These are phyloP conservation scores for Penicillium goetzii DNA, from an alignment of 495 filamentous ascomycete species.

Conservation along the genomic window DNA sequence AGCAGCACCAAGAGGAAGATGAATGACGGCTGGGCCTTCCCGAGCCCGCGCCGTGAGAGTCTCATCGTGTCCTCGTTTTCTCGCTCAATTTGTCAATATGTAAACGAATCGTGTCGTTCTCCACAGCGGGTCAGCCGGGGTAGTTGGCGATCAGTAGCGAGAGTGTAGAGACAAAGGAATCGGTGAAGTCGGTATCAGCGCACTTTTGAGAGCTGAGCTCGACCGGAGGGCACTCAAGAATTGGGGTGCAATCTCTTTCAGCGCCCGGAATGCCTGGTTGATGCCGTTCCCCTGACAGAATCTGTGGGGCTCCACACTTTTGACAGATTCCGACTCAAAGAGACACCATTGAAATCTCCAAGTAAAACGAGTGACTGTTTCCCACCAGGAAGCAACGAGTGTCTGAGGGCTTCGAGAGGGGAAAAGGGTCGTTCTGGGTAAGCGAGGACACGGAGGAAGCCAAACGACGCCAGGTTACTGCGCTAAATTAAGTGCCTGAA, in stretches of 20 bases:
- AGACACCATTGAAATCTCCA: conserved; percentile 8
- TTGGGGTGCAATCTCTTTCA: not conserved
- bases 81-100: conserved; percentile 15
- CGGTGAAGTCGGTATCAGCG: not conserved
- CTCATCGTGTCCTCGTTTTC: conserved; percentile 25
- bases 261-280: not conserved
- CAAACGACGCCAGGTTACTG: conserved; percentile 24
- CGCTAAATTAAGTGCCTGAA: conserved; percentile 20
- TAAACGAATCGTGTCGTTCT: conserved; percentile 27
- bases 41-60: conserved; percentile 28
- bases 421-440: conserved; percentile 13
- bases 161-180: conserved; percentile 10
- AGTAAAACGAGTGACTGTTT: conserved; percentile 29
- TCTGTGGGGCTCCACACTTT: not conserved
- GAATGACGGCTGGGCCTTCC: conserved; percentile 31
- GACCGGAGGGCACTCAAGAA: not conserved
- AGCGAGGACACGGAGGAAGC: conserved; percentile 28
- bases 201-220: not conserved
- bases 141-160: conserved; percentile 24
- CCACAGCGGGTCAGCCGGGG: conserved; percentile 37
- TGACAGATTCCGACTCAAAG: conserved; percentile 5
- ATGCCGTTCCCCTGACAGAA: conserved; percentile 14
- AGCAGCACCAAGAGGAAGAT: conserved; percentile 31
- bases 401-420: conserved; percentile 6
- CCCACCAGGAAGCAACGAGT: conserved; percentile 19